Conservation (phyloP, 768 basidiomycete species). For the Sarcodon sp. region DNA sequence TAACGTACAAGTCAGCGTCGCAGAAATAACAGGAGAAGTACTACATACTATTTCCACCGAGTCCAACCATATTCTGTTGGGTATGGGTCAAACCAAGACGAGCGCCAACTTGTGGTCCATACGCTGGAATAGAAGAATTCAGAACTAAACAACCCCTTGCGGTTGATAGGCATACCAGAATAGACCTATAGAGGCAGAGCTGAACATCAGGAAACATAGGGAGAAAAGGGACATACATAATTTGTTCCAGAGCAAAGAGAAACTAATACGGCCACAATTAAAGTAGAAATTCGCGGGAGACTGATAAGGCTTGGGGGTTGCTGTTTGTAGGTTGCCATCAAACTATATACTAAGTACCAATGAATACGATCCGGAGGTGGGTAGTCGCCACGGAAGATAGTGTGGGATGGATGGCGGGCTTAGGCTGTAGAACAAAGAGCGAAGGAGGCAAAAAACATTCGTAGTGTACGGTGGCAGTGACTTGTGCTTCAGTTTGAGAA, state of each 20-base stretch:
- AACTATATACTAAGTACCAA: no score
- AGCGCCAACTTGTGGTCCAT: slow-evolving; percentile 78
- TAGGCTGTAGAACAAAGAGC: no score
- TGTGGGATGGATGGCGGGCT: no score
- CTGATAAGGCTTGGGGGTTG: slow-evolving; percentile 7
- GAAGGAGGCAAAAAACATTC: no score
- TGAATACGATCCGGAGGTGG: no score
- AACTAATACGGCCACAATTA: slow-evolving; percentile 45
- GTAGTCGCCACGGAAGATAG: no score
- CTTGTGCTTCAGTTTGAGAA: no score
- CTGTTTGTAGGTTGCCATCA: no score
- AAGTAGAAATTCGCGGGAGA: slow-evolving; percentile 7
- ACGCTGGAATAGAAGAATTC: slow-evolving; percentile 33
- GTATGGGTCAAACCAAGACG: slow-evolving; percentile 68
- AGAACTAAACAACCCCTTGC: slow-evolving; percentile 3
- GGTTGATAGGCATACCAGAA: slow-evolving; percentile 17
- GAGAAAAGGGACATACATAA: slow-evolving; percentile 37
- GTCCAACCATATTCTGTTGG: slow-evolving; percentile 66
- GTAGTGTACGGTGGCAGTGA: no score
- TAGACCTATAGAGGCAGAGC: slow-evolving; percentile 15
- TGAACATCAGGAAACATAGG: not conserved
- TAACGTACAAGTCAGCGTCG: slow-evolving; percentile 11
- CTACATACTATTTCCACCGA: slow-evolving; percentile 62
- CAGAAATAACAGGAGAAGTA: not conserved
- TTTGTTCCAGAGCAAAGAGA: slow-evolving; percentile 59